Base-by-base conservation (phyloP, 1,139 yeast species). In the Yamadazyma atmosphaerica region DNA sequence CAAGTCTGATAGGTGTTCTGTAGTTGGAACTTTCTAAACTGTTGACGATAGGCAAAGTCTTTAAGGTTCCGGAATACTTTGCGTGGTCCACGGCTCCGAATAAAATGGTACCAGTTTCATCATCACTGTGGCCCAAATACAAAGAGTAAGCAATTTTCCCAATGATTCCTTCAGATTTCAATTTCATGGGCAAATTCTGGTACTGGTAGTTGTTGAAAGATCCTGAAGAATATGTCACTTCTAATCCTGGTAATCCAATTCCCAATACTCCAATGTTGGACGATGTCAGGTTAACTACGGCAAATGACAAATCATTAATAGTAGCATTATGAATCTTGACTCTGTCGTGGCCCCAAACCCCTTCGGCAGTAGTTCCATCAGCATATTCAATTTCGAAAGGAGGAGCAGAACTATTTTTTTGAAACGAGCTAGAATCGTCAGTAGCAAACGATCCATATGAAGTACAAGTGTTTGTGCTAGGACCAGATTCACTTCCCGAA, bases 281-380 rank as follows among this genome's bases (percentile, higher is more conserved):
- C 21, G 69, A 63, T 8, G 76, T 57, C n/a, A 53, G 43, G 45
- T 65, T 64, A 22, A 74, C 81, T 28, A 74, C 60, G 5, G 78
- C 84, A 52, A 79, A 66, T 13, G 76, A 70, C 44, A 79, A 62
- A 37, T 58, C 51, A 0, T 62, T 45, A 11, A 82, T 58, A 3
- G 54, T 44, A 11, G 39, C 43, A 28, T 49, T 41, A 6, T 41
- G 44, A 32, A 54, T 44, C 17, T 17, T 34, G 3, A 57, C 64
- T 50, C 82, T 87, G 50, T 88, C 81, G 45, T 67, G 58, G 34
- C 82, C 75, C 89, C 89, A 84, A 39, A 68, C 57, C 36, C 81
- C 75, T 54, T 10, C 25, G 10, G 59, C 57, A 4, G 41, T 42
- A 5, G 56, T 44, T 39, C 74, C 81, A 40, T 61, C 62, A 23